These are phyloP conservation scores for Scheffersomyces insectosa DNA, from an alignment of 1,139 yeast species.

Conservation along the genomic window DNA sequence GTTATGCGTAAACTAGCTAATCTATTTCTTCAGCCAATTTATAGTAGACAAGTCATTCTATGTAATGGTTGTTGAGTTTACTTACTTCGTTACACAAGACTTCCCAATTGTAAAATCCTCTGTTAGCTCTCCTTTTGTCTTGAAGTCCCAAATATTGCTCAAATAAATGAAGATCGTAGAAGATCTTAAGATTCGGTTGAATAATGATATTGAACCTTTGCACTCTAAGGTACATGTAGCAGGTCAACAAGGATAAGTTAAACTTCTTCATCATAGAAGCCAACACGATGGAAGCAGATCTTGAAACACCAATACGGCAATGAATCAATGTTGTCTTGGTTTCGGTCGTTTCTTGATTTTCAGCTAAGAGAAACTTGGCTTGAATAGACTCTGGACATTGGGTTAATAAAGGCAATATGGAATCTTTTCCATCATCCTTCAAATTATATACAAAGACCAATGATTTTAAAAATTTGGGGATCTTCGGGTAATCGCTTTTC, in stretches of 20 bases:
- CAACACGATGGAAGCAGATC: conserved; percentile 87
- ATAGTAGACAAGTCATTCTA: conserved; percentile 7
- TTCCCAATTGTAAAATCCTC: conserved; percentile 31
- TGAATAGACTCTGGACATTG: conserved; percentile 34
- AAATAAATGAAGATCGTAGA: conserved; percentile 82
- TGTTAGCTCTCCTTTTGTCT: conserved; percentile 1
- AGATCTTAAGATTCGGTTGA: conserved; percentile 84
- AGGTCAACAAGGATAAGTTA: conserved; percentile 64
- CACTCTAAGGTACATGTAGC: conserved; percentile 80
- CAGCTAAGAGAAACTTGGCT: conserved; percentile 25
- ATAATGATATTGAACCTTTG: conserved; percentile 84
- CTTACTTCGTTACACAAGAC: conserved; percentile 35
- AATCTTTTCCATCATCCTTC: conserved; percentile 45
- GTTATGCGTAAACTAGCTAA: no score
- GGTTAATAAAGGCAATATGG: conserved; percentile 31
- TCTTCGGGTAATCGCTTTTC: conserved; percentile 10
- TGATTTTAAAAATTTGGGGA: conserved; percentile 22
- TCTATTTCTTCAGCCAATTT: not conserved
- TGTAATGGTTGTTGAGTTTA: conserved; percentile 35
- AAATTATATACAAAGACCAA: conserved; percentile 36
- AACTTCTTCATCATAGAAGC: conserved; percentile 84
- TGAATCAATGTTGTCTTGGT: conserved; percentile 59
- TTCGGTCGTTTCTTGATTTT: conserved; percentile 18
- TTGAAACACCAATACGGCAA: conserved; percentile 88
- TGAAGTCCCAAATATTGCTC: conserved; percentile 52